Evolutionary conservation across 768 basidiomycete species (phyloP).

Genomic region (Lactarius quietus): DNA sequence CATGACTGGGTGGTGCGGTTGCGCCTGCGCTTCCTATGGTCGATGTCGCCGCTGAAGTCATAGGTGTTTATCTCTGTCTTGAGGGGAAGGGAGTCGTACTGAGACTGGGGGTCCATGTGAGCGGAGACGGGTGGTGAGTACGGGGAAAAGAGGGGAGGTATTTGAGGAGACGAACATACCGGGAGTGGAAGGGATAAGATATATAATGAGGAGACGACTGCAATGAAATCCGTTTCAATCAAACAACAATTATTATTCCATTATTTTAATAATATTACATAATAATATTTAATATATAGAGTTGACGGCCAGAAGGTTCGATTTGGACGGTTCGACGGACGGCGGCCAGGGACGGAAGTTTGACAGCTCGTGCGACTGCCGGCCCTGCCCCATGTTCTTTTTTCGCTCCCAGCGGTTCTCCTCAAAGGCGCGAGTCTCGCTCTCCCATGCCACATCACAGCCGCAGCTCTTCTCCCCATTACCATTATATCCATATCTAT

Average conservation of each 20-base stretch:
- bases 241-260: background rate
- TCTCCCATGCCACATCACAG: constrained; percentile 27
- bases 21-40: constrained; percentile 80
- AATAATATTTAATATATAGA: background rate
- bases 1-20: constrained; percentile 90
- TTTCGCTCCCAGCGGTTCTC: constrained; percentile 21
- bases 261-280: background rate
- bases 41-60: constrained; percentile 58
- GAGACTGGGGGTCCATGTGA: constrained; percentile 22
- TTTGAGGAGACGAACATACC: constrained; percentile 23
- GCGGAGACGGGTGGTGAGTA: constrained; percentile 37
- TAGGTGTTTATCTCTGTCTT: constrained; percentile 42
- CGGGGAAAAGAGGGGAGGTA: constrained; percentile 14
- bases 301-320: constrained; percentile 13
- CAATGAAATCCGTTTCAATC: background rate
- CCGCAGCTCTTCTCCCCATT: constrained; percentile 19
- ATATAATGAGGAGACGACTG: background rate
- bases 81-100: constrained; percentile 30
- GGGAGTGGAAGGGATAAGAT: constrained; percentile 13
- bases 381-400: constrained; percentile 23
- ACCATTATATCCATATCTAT: constrained; percentile 24
- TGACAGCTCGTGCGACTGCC: constrained; percentile 27
- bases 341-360: constrained; percentile 23
- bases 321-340: constrained; percentile 12
- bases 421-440: constrained; percentile 22